phyloP scores from a whole-genome alignment of 1,284 basidiomycete genomes.

The Ustilago bromivora region DNA sequence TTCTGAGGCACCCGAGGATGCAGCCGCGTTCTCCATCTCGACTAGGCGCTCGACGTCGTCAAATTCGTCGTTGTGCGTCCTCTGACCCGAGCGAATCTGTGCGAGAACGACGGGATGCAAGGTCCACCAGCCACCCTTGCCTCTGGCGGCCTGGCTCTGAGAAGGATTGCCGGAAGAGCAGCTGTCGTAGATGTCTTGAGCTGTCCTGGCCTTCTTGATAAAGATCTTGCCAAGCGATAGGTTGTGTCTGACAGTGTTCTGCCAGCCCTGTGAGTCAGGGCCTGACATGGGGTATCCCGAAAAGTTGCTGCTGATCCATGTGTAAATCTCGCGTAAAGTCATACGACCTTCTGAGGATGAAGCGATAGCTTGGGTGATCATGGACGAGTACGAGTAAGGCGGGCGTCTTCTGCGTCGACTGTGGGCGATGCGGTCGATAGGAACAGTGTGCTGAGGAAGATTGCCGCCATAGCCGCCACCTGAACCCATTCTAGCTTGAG shows the following conservation, averaged over 20 bases:
- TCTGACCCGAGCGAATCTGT: conserved; percentile 47
- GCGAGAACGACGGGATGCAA: conserved; percentile 44
- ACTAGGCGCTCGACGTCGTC: conserved; percentile 49
- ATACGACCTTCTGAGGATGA: conserved; percentile 58
- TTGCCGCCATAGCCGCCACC: conserved; percentile 18
- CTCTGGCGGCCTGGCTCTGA: conserved; percentile 56
- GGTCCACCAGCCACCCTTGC: conserved; percentile 64
- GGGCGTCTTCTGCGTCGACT: conserved; percentile 56
- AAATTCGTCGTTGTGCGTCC: conserved; percentile 48
- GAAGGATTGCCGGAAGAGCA: conserved; percentile 54
- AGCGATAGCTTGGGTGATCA: conserved; percentile 65
- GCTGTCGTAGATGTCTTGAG: conserved; percentile 60
- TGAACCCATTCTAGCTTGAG: conserved; percentile 17
- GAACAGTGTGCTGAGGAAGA: conserved; percentile 20
- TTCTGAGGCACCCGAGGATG: not conserved
- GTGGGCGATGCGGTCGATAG: conserved; percentile 54
- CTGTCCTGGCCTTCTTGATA: conserved; percentile 56
- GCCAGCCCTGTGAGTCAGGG: conserved; percentile 61
- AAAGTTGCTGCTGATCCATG: conserved; percentile 61
- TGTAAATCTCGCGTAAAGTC: conserved; percentile 65
- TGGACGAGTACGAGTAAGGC: conserved; percentile 61
- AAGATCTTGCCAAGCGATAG: conserved; percentile 63
- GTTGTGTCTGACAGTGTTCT: conserved; percentile 66
- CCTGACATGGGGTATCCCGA: conserved; percentile 58
- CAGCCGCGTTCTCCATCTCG: conserved; percentile 42